phyloP scores from a whole-genome alignment of 1,284 basidiomycete species.

The Boletus sp. region DNA sequence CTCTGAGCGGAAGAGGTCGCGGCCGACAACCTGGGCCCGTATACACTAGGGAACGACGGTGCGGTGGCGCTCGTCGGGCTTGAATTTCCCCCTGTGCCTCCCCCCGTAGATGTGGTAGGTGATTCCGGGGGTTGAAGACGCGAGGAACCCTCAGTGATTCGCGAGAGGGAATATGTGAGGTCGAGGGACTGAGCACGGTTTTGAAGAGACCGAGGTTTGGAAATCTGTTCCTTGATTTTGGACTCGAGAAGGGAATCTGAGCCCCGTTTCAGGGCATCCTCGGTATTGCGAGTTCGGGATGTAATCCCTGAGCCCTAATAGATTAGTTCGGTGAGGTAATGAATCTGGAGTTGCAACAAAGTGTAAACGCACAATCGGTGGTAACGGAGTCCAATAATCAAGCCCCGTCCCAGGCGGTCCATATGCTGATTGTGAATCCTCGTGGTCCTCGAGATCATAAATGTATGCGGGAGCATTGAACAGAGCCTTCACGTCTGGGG shows the following conservation, averaged over 20 bases:
- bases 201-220: slow-evolving; percentile 70
- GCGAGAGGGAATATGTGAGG: slow-evolving; percentile 70
- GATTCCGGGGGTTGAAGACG: slow-evolving; percentile 66
- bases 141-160: slow-evolving; percentile 65
- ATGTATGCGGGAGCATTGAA: slow-evolving; percentile 82
- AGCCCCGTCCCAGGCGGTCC: slow-evolving; percentile 41
- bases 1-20: slow-evolving; percentile 46
- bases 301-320: slow-evolving; percentile 61
- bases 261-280: slow-evolving; percentile 78
- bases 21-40: slow-evolving; percentile 54
- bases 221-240: slow-evolving; percentile 74
- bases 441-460: slow-evolving; percentile 68
- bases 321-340: slow-evolving; percentile 18
- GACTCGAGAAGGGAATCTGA: slow-evolving; percentile 86
- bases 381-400: slow-evolving; percentile 74
- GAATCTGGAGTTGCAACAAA: slow-evolving; percentile 15
- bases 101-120: slow-evolving; percentile 66
- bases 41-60: slow-evolving; percentile 79
- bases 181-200: slow-evolving; percentile 81
- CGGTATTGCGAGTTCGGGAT: slow-evolving; percentile 58
- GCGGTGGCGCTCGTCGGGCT: slow-evolving; percentile 71
- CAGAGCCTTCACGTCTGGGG: slow-evolving; percentile 92
- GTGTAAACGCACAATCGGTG: slow-evolving; percentile 59
- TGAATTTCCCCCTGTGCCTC: slow-evolving; percentile 64
- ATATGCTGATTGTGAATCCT: slow-evolving; percentile 57